Conservation (phyloP, 2,329 filamentous ascomycete species). For the Colletotrichum lini region DNA sequence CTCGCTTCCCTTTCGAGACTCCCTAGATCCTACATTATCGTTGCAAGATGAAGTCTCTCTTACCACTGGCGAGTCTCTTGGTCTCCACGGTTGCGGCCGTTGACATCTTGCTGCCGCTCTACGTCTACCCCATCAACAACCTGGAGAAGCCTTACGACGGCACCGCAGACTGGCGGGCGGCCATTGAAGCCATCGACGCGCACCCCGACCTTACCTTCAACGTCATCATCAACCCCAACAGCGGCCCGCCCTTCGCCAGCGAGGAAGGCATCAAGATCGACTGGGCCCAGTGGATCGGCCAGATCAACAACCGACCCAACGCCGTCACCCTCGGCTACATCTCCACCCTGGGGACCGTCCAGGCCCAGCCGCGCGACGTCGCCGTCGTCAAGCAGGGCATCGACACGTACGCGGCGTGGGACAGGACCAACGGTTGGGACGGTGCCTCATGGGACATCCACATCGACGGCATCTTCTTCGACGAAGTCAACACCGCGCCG, state of each 20-base stretch:
- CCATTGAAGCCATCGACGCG: conserved; percentile 21
- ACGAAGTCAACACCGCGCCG: conserved; percentile 20
- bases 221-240: conserved; percentile 20
- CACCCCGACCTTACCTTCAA: conserved; percentile 21
- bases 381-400: conserved; percentile 2
- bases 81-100: neutral
- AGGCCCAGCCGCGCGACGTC: neutral
- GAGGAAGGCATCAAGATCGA: conserved; percentile 23
- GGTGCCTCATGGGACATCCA: conserved; percentile 1
- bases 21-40: no score
- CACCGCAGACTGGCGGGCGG: conserved; percentile 14
- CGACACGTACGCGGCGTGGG: conserved; percentile 16
- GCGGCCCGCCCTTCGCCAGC: conserved; percentile 14
- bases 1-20: neutral
- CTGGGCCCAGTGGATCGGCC: conserved; percentile 27
- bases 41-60: neutral
- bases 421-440: conserved; percentile 2
- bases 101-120: conserved; percentile 15
- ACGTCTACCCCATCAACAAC: conserved; percentile 23
- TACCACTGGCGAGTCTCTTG: neutral
- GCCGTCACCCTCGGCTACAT: conserved; percentile 22
- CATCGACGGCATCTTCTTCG: conserved; percentile 22
- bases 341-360: conserved; percentile 21
- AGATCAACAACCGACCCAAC: conserved; percentile 21
- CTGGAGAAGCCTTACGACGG: conserved; percentile 9